Evolutionary conservation across 169 alveolate genomes (phyloP), one percentile per base, ranked within the genome.

Genomic region (Eimeria tenella): DNA sequence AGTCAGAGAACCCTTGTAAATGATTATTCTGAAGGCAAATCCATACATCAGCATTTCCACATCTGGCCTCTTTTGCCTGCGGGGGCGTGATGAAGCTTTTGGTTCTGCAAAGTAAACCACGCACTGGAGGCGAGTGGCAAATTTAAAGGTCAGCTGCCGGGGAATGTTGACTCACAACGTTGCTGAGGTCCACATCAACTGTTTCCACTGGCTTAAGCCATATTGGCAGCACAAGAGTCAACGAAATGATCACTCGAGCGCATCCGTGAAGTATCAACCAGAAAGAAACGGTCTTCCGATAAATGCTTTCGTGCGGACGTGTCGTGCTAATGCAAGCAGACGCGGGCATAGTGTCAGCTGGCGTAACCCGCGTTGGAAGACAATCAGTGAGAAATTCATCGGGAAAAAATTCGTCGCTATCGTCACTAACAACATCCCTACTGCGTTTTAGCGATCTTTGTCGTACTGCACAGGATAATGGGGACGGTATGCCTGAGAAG

Each of bases 131-230:
- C 4, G 42, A 31, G 42, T 31, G 42, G 42, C 42, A 31, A 31
- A 31, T 31, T 31, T 31, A 31, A 31, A 31, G 42, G 42, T 31
- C 42, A 31, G 42, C 17, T 60, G 4, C 17, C 15, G 73, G 21
- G 50, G 52, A 53, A 50, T 25, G 55, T 68, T 6, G 52, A 83
- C 91, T 83, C 68, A 83, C 91, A 62, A 83, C 91, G 56, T 25
- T 15, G 50, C 91, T 58, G 79, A 83, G 91, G 62, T 83, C 91
- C 52, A 83, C 79, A 60, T 83, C 91, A 7, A 83, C 62, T 8
- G 42, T 58, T 52, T 62, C 91, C 31, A 60, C 5, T 53, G 91
- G 91, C 42, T 62, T 58, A 11, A 83, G 91, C 91, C 91, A 83
- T 11, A 83, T 62, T 19, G 91, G 91, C 91, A 83, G 60, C 10